Evolutionary conservation across 1,139 yeast species (phyloP), one percentile per base, ranked within the genome.

Genomic region (Hyphopichia pseudoburtonii): DNA sequence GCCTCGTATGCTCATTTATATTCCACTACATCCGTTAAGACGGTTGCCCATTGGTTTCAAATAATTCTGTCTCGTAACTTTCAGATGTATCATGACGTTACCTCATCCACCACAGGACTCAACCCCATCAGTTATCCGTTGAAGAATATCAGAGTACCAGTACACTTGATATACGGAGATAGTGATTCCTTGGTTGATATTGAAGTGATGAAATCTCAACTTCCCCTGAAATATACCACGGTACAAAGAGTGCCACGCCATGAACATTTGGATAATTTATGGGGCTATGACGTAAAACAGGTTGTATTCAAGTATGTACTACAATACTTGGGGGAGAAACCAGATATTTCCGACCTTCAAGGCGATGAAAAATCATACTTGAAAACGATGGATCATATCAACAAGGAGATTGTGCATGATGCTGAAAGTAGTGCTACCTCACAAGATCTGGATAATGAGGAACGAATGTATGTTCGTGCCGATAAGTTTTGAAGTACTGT

Each of bases 31-130:
- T 82, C 94, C 3, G 97, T 89, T 32, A 90, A 90, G 60, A 80
- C 87, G 17, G 92, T 88, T 34, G 97, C 89, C 25, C 97, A 90
- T 62, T 90, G 97, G 97, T 90, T 90, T 57, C 97, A 90, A 62
- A 88, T 90, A 39, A 85, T 90, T 45, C 70, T 86, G 32, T 72
- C 86, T n/a, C 80, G 79, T 30, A 77, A 79, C 36, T 89, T 90
- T 57, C 96, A 88, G 59, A 84, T 90, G 95, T 90, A 81, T 60
- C 90, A 84, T 51, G 96, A 87, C 42, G 41, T 56, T 15, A 58
- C 49, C 32, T 46, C 57, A 3, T 46, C 61, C 22, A 61, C 74
- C 16, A 60, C 71, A 25, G 77, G 80, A 18, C 45, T 60, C 30
- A 52, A 51, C 21, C 70, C 76, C 1, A 55, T 67, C 18, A 57